Evolutionary conservation across 225 moss, liverwort and hornwort genomes (phyloP).

Genomic region (Marchantia paleacea): DNA sequence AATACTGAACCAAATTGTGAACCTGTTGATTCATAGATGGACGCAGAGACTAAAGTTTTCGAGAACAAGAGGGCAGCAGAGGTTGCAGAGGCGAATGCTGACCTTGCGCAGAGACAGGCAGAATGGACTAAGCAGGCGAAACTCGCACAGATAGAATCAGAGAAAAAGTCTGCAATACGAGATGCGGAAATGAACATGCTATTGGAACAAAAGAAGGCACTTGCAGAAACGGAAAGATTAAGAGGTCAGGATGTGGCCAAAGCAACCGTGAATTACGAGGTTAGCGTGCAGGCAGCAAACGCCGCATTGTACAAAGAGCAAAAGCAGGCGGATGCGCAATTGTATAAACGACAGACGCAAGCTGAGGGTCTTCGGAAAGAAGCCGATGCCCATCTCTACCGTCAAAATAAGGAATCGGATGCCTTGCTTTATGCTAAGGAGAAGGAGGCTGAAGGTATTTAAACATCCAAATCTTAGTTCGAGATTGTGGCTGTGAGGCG

Average conservation of each 20-base stretch:
- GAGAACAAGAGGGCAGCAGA: conserved; percentile 45
- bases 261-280: conserved; percentile 43
- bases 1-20: not conserved
- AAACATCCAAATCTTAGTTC: not conserved
- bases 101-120: conserved; percentile 39
- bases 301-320: conserved; percentile 18
- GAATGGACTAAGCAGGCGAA: conserved; percentile 37
- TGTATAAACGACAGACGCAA: conserved; percentile 28
- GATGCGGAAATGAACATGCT: conserved; percentile 41
- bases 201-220: conserved; percentile 39
- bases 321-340: conserved; percentile 23
- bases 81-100: conserved; percentile 42
- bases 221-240: conserved; percentile 42
- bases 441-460: conserved; percentile 45
- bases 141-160: conserved; percentile 41
- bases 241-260: conserved; percentile 28
- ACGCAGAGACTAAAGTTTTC: conserved; percentile 40
- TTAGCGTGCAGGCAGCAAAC: conserved; percentile 32
- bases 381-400: conserved; percentile 31
- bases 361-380: conserved; percentile 22
- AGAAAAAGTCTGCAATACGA: conserved; percentile 27
- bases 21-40: conserved; percentile 23
- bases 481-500: not conserved
- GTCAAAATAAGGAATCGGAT: conserved; percentile 33
- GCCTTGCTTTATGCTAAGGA: conserved; percentile 35